phyloP scores from a whole-genome alignment of 768 basidiomycete species.

The Boletus insuetus region DNA sequence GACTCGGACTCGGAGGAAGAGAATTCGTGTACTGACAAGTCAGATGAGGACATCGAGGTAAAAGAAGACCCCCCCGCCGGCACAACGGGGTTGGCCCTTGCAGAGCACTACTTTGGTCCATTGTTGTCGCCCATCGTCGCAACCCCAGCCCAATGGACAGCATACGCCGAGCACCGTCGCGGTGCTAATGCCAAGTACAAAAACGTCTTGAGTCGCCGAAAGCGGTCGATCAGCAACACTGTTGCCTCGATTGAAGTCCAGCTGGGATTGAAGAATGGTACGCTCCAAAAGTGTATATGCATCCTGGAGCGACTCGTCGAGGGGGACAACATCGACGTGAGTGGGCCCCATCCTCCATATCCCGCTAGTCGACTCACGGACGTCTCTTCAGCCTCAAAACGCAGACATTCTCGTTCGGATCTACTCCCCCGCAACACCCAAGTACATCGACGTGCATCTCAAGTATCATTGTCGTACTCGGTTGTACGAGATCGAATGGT shows the following conservation, averaged over 20 bases:
- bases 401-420: not conserved
- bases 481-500: not conserved
- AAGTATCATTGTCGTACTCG: constrained; percentile 3
- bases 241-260: constrained; percentile 2
- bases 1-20: no score
- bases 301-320: not conserved
- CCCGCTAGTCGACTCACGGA: not conserved
- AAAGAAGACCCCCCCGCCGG: no score
- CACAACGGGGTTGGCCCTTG: no score
- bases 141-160: not conserved
- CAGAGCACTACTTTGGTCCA: no score
- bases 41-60: no score
- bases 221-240: not conserved
- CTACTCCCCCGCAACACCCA: constrained; percentile 8
- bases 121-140: not conserved
- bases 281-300: constrained; percentile 7
- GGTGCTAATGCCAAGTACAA: not conserved
- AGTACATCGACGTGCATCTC: constrained; percentile 13
- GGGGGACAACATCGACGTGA: not conserved
- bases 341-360: not conserved
- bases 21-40: no score
- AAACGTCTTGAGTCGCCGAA: not conserved
- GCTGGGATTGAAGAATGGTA: not conserved
- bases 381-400: not conserved
- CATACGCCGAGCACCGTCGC: constrained; percentile 6